Evolutionary conservation across 345 rosid genomes (phyloP).

Genomic region (Schrenkiella parvula): DNA sequence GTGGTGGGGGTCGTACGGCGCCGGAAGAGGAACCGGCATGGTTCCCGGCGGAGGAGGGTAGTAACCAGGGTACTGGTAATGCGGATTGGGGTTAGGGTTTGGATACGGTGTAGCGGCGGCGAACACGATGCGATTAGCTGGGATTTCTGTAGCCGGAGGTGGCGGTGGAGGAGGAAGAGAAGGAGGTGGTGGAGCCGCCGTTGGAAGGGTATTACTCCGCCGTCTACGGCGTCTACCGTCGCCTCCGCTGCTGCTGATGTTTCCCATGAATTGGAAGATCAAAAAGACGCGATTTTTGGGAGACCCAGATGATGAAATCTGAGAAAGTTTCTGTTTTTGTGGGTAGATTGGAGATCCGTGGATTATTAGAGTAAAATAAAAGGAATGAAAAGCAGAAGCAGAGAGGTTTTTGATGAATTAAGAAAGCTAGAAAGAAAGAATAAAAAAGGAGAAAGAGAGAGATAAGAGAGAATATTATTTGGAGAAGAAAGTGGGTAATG

Average conservation of each 20-base stretch:
- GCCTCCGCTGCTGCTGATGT: conserved; percentile 52
- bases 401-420: neutral
- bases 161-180: conserved; percentile 43
- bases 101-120: conserved; percentile 93
- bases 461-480: conserved; percentile 26
- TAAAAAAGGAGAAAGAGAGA: neutral
- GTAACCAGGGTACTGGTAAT: conserved; percentile 65
- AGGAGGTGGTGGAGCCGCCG: conserved; percentile 34
- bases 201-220: conserved; percentile 39
- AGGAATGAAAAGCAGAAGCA: neutral
- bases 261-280: conserved; percentile 51
- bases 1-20: conserved; percentile 55
- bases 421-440: neutral
- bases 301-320: conserved; percentile 17
- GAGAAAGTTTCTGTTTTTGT: neutral
- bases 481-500: conserved; percentile 16
- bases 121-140: conserved; percentile 68
- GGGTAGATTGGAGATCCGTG: conserved; percentile 18
- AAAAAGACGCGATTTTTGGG: neutral
- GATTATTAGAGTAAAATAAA: conserved; percentile 18
- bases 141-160: conserved; percentile 62
- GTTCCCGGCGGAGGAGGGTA: conserved; percentile 50
- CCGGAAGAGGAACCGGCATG: conserved; percentile 42
- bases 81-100: conserved; percentile 49
- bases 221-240: conserved; percentile 54